These are phyloP conservation scores for Periconia sp. DNA, from an alignment of 2,329 filamentous ascomycete genomes.

Conservation along the genomic window DNA sequence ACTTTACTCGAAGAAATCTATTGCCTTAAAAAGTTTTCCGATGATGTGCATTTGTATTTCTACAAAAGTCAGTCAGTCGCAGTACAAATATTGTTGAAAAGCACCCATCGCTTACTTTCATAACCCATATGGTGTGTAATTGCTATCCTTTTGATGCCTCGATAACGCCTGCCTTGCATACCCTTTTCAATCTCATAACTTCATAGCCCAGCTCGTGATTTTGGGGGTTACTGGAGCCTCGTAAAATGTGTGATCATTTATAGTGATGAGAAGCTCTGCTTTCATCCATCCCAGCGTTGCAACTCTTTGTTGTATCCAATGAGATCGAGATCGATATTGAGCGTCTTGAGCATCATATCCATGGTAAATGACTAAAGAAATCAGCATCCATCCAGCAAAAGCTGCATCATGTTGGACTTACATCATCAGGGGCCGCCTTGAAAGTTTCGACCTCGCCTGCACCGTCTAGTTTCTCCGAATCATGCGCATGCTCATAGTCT, in stretches of 20 bases:
- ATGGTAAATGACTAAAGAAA: conserved; percentile 61
- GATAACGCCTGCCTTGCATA: no score
- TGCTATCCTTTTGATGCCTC: no score
- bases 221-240: no score
- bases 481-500: conserved; percentile 40
- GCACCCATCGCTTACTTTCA: no score
- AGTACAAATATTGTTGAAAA: no score
- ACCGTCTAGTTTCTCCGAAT: conserved; percentile 32
- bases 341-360: conserved; percentile 67
- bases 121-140: no score
- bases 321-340: conserved; percentile 64
- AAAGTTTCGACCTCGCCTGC: conserved; percentile 42
- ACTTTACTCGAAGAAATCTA: no score
- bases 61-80: no score
- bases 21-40: no score
- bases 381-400: conserved; percentile 6
- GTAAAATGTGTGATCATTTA: not conserved
- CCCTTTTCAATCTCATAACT: no score
- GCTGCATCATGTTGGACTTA: conserved; percentile 20
- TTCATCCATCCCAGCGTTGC: conserved; percentile 61
- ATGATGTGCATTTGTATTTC: no score
- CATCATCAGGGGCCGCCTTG: conserved; percentile 42
- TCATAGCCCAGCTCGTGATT: no score
- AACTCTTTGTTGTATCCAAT: conserved; percentile 63
- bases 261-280: not conserved